phyloP scores from a whole-genome alignment of 1,284 basidiomycete genomes.

The Apiotrichum domesticum region DNA sequence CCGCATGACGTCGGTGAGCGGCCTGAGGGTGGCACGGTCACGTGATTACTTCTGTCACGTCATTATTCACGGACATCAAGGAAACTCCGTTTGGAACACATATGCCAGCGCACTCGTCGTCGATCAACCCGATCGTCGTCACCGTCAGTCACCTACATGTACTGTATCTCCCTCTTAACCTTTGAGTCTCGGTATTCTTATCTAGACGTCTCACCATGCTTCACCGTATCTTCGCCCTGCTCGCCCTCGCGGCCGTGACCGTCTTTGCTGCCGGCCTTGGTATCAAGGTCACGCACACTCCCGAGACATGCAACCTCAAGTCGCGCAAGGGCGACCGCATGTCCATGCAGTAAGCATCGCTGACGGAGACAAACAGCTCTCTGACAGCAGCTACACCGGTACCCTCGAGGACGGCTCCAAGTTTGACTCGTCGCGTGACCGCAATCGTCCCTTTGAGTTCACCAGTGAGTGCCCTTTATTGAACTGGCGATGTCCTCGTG shows the following conservation, averaged over 20 bases:
- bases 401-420: slow-evolving; percentile 50
- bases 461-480: slow-evolving; percentile 32
- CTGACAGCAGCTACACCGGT: slow-evolving; percentile 49
- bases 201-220: slow-evolving; percentile 5
- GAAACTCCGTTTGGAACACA: no score
- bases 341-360: slow-evolving; percentile 46
- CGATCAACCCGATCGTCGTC: no score
- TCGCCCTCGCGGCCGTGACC: slow-evolving; percentile 10
- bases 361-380: no score
- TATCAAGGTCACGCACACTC: slow-evolving; percentile 47
- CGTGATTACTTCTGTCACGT: no score
- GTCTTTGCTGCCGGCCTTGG: slow-evolving; percentile 23
- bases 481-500: no score
- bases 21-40: no score
- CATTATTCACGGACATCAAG: no score
- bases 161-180: no score
- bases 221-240: slow-evolving; percentile 8
- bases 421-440: slow-evolving; percentile 53
- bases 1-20: no score
- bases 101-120: no score
- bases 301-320: slow-evolving; percentile 50
- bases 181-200: background rate
- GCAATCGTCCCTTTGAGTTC: slow-evolving; percentile 52
- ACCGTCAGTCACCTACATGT: no score
- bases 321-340: slow-evolving; percentile 50